A percentile compares a stretch with the other conserved stretches of the same genome.
phyloP scores from a whole-genome alignment of 1,139 yeast species.

The Zygoascus hellenicus region DNA sequence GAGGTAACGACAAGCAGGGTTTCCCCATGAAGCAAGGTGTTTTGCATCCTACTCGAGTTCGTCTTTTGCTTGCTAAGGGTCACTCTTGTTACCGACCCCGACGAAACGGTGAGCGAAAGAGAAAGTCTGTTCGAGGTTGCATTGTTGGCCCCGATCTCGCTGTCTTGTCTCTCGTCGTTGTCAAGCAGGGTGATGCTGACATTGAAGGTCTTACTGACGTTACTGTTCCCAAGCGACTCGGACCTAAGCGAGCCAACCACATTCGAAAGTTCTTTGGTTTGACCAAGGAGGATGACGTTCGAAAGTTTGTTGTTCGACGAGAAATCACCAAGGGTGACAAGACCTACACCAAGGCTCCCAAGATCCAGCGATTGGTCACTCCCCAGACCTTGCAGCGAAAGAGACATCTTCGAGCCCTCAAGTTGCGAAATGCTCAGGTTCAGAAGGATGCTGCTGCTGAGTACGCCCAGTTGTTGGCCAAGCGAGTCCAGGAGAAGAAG shows the following conservation, averaged over 20 bases:
- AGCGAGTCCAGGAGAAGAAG: conserved; percentile 96
- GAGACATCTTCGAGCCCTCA: conserved; percentile 92
- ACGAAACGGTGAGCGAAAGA: conserved; percentile 99
- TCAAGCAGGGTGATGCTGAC: conserved; percentile 96
- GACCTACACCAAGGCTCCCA: conserved; percentile 99
- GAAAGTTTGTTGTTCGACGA: conserved; percentile 96
- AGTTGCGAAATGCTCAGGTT: conserved; percentile 95
- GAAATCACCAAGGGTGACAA: conserved; percentile 97
- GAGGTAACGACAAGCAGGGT: conserved; percentile 99
- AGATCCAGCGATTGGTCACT: conserved; percentile 98
- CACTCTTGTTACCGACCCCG: conserved; percentile 99
- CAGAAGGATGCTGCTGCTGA: conserved; percentile 99
- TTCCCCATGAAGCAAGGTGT: conserved; percentile 99
- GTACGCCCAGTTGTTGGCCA: conserved; percentile 97
- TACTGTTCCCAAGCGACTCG: conserved; percentile 97
- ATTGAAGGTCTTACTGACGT: conserved; percentile 93
- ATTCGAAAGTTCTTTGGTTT: conserved; percentile 99
- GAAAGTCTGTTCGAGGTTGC: conserved; percentile 99
- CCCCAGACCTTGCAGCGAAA: conserved; percentile 99
- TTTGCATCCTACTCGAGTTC: conserved; percentile 99
- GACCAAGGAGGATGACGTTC: conserved; percentile 94
- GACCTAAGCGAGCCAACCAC: conserved; percentile 99
- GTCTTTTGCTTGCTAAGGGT: conserved; percentile 88
- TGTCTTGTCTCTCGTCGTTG: conserved; percentile 86
- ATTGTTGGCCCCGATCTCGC: conserved; percentile 97